phyloP scores from a whole-genome alignment of 108 stramenopile genomes.

The Pseudonitzschia multistriata region DNA sequence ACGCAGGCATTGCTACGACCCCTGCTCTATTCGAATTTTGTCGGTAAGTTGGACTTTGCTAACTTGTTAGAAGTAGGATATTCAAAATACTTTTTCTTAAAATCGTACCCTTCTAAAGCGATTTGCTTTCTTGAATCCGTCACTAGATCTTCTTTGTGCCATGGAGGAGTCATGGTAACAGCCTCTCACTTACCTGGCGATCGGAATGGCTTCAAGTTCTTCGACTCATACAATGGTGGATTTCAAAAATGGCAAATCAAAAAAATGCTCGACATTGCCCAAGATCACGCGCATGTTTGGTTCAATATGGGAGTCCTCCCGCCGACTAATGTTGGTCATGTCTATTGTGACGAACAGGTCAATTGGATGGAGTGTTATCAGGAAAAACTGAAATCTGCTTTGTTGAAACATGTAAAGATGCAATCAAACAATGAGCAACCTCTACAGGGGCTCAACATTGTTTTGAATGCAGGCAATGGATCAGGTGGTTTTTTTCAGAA shows the following conservation, averaged over 20 bases:
- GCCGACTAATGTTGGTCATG: conserved; percentile 59
- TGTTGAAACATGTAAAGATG: conserved; percentile 42
- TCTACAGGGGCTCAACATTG: conserved; percentile 61
- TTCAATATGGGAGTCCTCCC: conserved; percentile 63
- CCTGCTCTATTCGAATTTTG: conserved; percentile 72
- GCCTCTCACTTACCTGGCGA: conserved; percentile 80
- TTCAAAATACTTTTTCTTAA: background rate
- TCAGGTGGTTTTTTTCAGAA: conserved; percentile 71
- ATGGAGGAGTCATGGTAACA: conserved; percentile 80
- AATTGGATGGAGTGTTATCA: conserved; percentile 71
- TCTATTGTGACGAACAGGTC: conserved; percentile 64
- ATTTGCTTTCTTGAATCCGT: conserved; percentile 1
- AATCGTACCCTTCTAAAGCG: background rate
- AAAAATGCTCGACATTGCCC: conserved; percentile 38
- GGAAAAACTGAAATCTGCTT: conserved; percentile 43
- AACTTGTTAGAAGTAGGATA: background rate
- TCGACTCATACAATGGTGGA: conserved; percentile 33
- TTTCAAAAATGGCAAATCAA: conserved; percentile 24
- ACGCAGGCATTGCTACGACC: conserved; percentile 75
- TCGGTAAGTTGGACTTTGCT: too few relatives aligned
- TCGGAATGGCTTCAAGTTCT: conserved; percentile 84
- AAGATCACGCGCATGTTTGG: conserved; percentile 46
- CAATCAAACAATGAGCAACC: conserved; percentile 21
- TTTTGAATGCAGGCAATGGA: conserved; percentile 80
- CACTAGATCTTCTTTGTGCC: conserved; percentile 45